These are phyloP conservation scores for rapeseed (Brassica napus) DNA, from an alignment of 345 rosid genomes.

Conservation along the genomic window DNA sequence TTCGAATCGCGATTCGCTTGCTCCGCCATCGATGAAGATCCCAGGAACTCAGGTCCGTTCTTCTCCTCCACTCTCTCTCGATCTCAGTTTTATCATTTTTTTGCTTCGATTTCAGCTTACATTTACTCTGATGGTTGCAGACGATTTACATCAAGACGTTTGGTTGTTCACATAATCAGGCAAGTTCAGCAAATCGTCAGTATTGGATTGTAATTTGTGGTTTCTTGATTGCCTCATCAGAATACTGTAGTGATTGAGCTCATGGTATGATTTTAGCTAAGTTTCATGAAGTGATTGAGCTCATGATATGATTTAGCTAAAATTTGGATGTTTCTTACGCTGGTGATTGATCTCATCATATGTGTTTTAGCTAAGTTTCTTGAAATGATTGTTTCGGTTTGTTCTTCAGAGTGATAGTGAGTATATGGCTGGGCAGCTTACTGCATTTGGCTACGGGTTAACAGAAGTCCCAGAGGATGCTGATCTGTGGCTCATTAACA, in stretches of 20 bases:
- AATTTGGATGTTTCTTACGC: not conserved
- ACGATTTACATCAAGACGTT: conserved; percentile 82
- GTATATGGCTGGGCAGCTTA: conserved; percentile 98
- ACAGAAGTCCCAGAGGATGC: conserved; percentile 85
- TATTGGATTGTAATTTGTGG: not conserved
- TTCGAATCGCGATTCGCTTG: conserved; percentile 38
- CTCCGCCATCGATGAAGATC: conserved; percentile 47
- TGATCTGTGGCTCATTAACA: conserved; percentile 92
- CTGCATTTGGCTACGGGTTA: conserved; percentile 84
- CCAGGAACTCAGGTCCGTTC: conserved; percentile 79
- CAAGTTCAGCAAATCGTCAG: conserved; percentile 34
- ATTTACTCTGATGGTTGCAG: conserved; percentile 38
- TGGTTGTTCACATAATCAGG: conserved; percentile 97
- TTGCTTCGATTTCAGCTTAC: not conserved
- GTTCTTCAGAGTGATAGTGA: conserved; percentile 88
- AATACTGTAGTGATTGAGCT: not conserved
- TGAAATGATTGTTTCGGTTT: not conserved
- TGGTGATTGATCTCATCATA: not conserved
- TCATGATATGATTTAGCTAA: not conserved
- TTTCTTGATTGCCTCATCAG: not conserved
- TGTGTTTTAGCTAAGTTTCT: not conserved
- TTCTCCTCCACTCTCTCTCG: conserved; percentile 11
- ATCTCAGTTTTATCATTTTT: not conserved
- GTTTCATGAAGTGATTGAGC: conserved; percentile 2
- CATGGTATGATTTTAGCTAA: not conserved